These are phyloP conservation scores for Cyberlindnera bimundalis DNA, from an alignment of 805 yeast genomes.

Conservation along the genomic window DNA sequence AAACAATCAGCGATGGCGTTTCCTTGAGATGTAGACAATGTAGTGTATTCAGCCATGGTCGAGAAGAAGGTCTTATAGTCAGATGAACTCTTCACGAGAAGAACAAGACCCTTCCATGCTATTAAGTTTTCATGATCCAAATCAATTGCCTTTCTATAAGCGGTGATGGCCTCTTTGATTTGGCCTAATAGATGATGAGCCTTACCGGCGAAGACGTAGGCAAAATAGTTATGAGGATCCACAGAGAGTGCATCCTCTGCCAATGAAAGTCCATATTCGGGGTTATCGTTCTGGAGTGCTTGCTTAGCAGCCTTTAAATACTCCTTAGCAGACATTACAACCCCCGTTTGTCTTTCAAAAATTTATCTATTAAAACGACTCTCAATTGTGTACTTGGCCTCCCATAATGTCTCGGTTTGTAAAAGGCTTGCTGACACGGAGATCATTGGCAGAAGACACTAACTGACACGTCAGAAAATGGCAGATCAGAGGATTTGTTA, in stretches of 20 bases:
- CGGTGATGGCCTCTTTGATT: conserved; percentile 35
- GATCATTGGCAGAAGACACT: too few relatives aligned
- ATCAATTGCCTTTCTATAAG: conserved; percentile 48
- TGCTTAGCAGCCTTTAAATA: conserved; percentile 46
- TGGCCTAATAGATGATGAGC: conserved; percentile 48
- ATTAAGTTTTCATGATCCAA: conserved; percentile 48
- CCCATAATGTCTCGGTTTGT: too few relatives aligned
- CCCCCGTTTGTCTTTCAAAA: too few relatives aligned
- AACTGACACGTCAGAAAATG: too few relatives aligned
- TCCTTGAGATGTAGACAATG: conserved; percentile 40
- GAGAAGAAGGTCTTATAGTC: conserved; percentile 45
- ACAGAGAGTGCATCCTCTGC: conserved; percentile 51
- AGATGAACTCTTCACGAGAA: conserved; percentile 36
- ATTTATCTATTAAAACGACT: too few relatives aligned
- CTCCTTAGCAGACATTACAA: conserved; percentile 36
- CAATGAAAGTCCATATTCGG: conserved; percentile 56
- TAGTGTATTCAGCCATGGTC: conserved; percentile 43
- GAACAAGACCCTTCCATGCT: conserved; percentile 82
- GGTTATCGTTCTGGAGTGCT: conserved; percentile 54
- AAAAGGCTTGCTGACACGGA: too few relatives aligned
- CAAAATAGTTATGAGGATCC: conserved; percentile 61
- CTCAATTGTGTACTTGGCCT: too few relatives aligned
- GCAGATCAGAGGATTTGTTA: too few relatives aligned
- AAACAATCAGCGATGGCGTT: conserved; percentile 46
- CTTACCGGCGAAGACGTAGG: conserved; percentile 70